phyloP scores from a whole-genome alignment of 208 protist species.

The Porcisia hertigi region DNA sequence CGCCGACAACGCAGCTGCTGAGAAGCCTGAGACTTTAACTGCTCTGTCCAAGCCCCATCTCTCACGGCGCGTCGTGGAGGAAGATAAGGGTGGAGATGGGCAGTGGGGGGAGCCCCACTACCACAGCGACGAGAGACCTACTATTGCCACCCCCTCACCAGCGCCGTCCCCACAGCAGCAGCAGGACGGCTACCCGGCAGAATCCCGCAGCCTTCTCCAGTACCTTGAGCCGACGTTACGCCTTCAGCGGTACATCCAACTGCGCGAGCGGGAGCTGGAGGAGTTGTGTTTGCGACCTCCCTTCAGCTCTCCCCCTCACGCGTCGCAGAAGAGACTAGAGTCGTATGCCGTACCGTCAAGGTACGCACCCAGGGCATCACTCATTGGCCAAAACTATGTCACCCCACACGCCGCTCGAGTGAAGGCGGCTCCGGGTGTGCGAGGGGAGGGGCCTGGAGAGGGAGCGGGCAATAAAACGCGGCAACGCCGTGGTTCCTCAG shows the following conservation, averaged over 20 bases:
- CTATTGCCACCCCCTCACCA: background rate
- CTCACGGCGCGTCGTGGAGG: background rate
- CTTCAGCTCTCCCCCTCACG: background rate
- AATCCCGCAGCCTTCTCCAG: slow-evolving; percentile 10
- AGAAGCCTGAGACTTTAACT: background rate
- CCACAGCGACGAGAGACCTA: background rate
- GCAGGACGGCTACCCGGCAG: background rate
- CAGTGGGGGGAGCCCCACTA: background rate
- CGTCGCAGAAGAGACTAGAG: background rate
- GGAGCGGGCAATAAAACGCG: background rate
- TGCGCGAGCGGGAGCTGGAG: slow-evolving; percentile 54
- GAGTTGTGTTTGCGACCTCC: slow-evolving; percentile 24
- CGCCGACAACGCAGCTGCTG: background rate
- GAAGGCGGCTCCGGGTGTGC: background rate
- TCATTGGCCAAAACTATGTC: background rate
- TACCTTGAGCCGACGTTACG: slow-evolving; percentile 51
- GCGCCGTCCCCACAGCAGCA: background rate
- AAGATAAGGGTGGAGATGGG: background rate
- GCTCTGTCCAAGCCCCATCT: background rate
- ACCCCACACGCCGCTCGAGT: background rate
- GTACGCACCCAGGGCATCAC: background rate
- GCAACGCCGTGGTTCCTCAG: background rate
- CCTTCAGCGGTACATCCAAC: slow-evolving; percentile 61
- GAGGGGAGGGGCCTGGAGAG: background rate
- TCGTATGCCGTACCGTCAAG: background rate